Percentiles rank a stretch among this genome's conserved stretches.
phyloP scores from a whole-genome alignment of 2,329 filamentous ascomycete species.

The Thyridium curvatum region DNA sequence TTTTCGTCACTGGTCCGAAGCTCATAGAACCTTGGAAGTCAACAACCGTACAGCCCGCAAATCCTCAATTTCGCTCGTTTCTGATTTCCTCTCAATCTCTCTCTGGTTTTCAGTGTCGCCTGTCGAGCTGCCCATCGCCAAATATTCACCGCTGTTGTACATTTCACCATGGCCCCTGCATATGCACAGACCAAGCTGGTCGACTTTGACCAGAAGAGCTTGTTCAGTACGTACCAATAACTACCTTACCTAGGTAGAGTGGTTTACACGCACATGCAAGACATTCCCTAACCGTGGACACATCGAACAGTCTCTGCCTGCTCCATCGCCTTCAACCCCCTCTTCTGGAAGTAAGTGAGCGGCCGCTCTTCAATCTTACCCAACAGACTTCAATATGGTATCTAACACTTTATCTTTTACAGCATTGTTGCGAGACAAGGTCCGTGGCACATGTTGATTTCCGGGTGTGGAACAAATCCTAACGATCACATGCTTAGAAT shows the following conservation, averaged over 20 bases:
- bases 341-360: slow-evolving; percentile 93
- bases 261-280: not conserved
- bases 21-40: no score
- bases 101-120: not conserved
- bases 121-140: no score
- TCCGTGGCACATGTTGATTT: slow-evolving; percentile 28
- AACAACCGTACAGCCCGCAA: no score
- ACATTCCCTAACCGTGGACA: slow-evolving; percentile 9
- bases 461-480: slow-evolving; percentile 7
- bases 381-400: no score
- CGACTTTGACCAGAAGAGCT: slow-evolving; percentile 60
- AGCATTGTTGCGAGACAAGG: slow-evolving; percentile 82
- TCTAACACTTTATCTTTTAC: not conserved
- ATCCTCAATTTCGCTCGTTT: not conserved
- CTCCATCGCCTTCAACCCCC: slow-evolving; percentile 88
- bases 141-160: not conserved
- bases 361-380: slow-evolving; percentile 5
- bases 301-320: slow-evolving; percentile 61
- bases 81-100: slow-evolving; percentile 1
- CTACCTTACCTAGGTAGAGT: no score
- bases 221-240: slow-evolving; percentile 53
- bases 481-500: slow-evolving; percentile 53
- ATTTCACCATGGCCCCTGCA: slow-evolving; percentile 27
- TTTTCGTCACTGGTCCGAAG: no score
- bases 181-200: slow-evolving; percentile 34